Base-by-base conservation (phyloP, 2,329 filamentous ascomycete genomes). In the Penicillium sclerotiorum region DNA sequence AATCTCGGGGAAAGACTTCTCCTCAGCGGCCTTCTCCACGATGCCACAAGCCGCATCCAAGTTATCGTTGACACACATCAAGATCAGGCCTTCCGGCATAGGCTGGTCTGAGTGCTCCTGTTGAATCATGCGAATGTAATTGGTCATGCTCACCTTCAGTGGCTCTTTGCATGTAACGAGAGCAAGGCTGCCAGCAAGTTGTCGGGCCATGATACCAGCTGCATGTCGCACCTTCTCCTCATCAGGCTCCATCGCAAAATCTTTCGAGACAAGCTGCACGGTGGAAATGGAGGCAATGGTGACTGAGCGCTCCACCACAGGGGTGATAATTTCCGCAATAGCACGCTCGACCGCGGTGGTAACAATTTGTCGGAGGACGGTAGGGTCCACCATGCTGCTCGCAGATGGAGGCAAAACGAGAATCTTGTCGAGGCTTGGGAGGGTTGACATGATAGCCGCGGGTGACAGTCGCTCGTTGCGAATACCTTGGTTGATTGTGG, bases 21-120 rank as follows among this genome's bases (percentile, higher is more conserved):
- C 89, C 69, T 97, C 93, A 3, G 94, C 95, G 45, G 94, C 92
- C 70, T 94, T 91, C 72, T 99, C 94, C 38, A 99, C 95, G 55
- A 96, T 89, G 61, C 84, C 88, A 66, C 94, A 97, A 39, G 95
- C 93, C 33, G 91, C 81, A 61, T 99, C 94, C 23, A 99, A 81
- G 68, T 99, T 99, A 58, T 95, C 93, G 69, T 97, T 99, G 53
- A 99, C 93, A 71, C 95, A 97, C 90, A 99, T 96, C 49, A 97
- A 83, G 53, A 99, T 94, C 25, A 94, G 89, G 6, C 94, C 94
- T 73, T 99, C 94, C 0, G 94, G 90, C 54, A 99, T 81, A 13
- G 89, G 89, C 61, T 87, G 83, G 45, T 84, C 80, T 2, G 80
- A 80, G 33, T 83, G 74, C 43, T 82, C 81, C 49, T 81, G 77